Conservation (phyloP, 2,329 filamentous ascomycete genomes). For the Rosellinia necatrix region DNA sequence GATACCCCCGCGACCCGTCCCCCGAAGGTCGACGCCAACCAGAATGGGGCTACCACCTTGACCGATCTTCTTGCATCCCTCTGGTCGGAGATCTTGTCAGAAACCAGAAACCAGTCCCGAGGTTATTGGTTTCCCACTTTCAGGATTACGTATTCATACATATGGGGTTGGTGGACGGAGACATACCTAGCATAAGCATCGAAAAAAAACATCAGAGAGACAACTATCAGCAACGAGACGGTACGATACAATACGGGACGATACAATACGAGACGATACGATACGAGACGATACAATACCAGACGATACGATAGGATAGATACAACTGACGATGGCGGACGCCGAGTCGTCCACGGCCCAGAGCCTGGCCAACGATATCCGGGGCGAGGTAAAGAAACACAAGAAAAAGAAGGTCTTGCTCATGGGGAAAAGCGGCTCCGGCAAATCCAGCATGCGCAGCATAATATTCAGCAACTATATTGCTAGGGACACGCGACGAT, state of each 20-base stretch:
- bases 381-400: slow-evolving; percentile 64
- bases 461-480: slow-evolving; percentile 99
- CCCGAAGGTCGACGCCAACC: too few relatives aligned
- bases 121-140: not conserved
- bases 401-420: slow-evolving; percentile 88
- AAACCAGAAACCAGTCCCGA: not conserved
- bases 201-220: too few relatives aligned
- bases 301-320: too few relatives aligned
- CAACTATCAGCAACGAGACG: too few relatives aligned
- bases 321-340: slow-evolving; percentile 38
- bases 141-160: too few relatives aligned
- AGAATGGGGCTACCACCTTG: slow-evolving; percentile 17
- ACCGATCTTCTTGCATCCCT: slow-evolving; percentile 1
- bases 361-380: slow-evolving; percentile 43
- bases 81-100: not conserved
- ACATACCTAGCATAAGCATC: too few relatives aligned
- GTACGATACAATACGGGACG: too few relatives aligned
- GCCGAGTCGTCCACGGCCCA: slow-evolving; percentile 36
- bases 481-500: slow-evolving; percentile 87
- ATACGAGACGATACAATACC: too few relatives aligned
- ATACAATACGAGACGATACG: too few relatives aligned
- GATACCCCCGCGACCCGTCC: too few relatives aligned
- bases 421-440: slow-evolving; percentile 96
- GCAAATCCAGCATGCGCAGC: slow-evolving; percentile 97
- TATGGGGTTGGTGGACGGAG: not conserved